Base-by-base conservation (phyloP, 140 eudicot species). In the Senecio squalidus region DNA sequence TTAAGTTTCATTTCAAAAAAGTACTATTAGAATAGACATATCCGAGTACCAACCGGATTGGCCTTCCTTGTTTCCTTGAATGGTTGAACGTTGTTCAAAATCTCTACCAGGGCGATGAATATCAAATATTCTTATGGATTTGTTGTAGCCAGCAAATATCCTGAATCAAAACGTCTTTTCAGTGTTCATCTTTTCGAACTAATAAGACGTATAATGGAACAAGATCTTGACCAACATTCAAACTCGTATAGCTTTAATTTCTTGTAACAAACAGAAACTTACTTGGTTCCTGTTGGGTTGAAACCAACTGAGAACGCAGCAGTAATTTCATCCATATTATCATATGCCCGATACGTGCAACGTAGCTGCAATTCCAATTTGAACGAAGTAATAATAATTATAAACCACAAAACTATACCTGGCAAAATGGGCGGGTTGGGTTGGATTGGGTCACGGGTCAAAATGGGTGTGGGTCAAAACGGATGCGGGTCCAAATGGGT, bases 51-150 rank as follows among this genome's bases (percentile, higher is more conserved):
- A 50, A 91, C 98, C 98, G 66, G 98, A 72, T 68, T 86, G 98
- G 20, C 98, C 98, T 81, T 91, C 96, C 73, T 81, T 84, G 55
- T 82, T 83, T 81, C 84, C 82, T 69, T 74, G 79, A 68, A 83
- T 55, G n/a, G 98, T 86, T 60, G 98, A 83, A 67, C 62, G 81
- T 20, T 84, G 94, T 31, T 68, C 77, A 73, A 86, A 91, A 58
- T 86, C 96, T 75, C 96, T 91, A 59, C 98, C 98, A 56, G 98
- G 98, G 17, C 96, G 94, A 76, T 86, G 98, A 34, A 86, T 67
- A 60, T 91, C 98, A 73, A 91, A 91, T 68, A 76, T 74, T 44
- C 98, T 75, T 16, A 91, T 52, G 55, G 88, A 71, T 74, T 87
- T 91, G 70, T 86, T 91, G 80, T 91, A 91, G 5, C 98, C 98